These are phyloP conservation scores for Magnusiomyces fungicola DNA, from an alignment of 1,139 yeast genomes.

Conservation along the genomic window DNA sequence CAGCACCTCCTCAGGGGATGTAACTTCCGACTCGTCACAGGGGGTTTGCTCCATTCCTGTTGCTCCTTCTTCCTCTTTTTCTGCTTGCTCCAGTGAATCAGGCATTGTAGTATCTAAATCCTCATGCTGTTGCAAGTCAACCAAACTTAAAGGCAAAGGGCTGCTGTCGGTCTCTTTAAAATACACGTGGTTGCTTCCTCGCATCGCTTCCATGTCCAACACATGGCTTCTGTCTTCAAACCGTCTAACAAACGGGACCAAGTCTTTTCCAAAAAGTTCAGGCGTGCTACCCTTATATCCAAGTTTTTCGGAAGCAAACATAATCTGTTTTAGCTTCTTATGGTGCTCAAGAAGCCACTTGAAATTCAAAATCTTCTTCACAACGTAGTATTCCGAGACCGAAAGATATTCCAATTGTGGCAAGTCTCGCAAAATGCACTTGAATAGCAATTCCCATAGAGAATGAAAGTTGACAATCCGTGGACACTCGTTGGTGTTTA, in stretches of 20 bases:
- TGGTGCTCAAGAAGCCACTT: neutral
- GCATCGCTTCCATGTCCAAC: neutral
- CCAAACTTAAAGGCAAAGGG: too few species aligned
- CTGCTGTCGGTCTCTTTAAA: too few species aligned
- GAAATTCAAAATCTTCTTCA: neutral
- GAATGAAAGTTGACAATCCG: neutral
- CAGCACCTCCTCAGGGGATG: too few species aligned
- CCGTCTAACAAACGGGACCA: neutral
- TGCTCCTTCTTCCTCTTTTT: too few species aligned
- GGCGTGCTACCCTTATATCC: too few species aligned
- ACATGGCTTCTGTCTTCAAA: conserved; percentile 2
- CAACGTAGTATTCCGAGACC: neutral
- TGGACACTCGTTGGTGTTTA: neutral
- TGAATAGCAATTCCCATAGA: neutral
- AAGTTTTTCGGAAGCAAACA: neutral
- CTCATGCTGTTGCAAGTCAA: too few species aligned
- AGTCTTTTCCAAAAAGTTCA: neutral
- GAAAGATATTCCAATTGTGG: neutral
- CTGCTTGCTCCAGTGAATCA: too few species aligned
- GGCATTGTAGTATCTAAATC: too few species aligned
- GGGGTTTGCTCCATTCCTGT: too few species aligned
- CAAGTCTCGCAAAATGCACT: neutral
- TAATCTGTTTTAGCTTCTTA: neutral
- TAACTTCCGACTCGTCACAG: too few species aligned
- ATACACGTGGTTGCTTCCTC: too few species aligned